Evolutionary conservation across 768 basidiomycete species (phyloP), one percentile per base, ranked within the genome.

Genomic region (Suillus alpinus): DNA sequence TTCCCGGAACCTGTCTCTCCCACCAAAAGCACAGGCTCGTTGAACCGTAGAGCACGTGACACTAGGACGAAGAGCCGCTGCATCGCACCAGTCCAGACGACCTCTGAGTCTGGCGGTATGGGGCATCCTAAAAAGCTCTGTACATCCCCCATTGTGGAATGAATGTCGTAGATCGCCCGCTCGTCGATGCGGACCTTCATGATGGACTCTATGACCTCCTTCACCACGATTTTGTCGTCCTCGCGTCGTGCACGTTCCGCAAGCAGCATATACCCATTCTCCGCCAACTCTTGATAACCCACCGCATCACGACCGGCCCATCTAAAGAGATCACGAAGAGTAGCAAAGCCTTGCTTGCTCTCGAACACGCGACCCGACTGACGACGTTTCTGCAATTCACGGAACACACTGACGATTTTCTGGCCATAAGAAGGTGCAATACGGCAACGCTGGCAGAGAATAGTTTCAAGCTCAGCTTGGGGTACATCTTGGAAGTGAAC

Each of bases 1-100:
- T 99, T 99, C 16, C 97, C 97, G 4, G 91, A 92, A 14, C 97
- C 97, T 0, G 97, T 98, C 74, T 98, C 96, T 0, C 97, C 97
- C 12, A 99, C 96, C 32, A 99, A 82, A 20, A 98, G 80, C 47
- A 98, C 88, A 0, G 97, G 97, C 70, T 99, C 97, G 67, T 97
- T 91, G 75, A 89, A 92, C 50, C 84, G 85, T 55, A 98, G 74
- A 3, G 95, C 95, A n/a, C 91, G 84, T 32, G 88, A 84, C 31
- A 95, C 85, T 31, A 99, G 79, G 44, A 87, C 80, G 74, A 94
- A 96, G 1, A 98, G 78, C 10, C 95, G 85, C 68, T 89, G 91
- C 92, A 97, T 97, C 2, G 95, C 92, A 26, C 78, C 82, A 0
- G 97, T 98, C 97, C 96, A 98, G 49, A 96, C 86, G 40, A 95